A percentile compares a stretch with the other conserved stretches of the same genome.
These are phyloP conservation scores for Flagelloscypha sp. DNA, from an alignment of 768 basidiomycete species.

Conservation along the genomic window DNA sequence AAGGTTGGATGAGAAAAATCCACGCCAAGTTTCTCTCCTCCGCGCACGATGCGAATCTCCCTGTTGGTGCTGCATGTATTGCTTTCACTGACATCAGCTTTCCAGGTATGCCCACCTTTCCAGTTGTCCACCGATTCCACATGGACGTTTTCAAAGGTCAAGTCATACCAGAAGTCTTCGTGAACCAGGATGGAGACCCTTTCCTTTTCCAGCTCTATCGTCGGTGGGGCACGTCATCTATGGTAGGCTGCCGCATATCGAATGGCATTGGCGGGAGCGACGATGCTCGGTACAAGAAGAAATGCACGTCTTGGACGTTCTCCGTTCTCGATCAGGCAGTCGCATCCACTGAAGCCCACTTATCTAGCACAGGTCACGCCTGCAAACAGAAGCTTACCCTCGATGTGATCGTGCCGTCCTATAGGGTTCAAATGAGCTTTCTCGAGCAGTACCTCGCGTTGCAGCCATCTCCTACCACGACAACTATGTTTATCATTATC, in stretches of 20 bases:
- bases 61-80: conserved; percentile 46
- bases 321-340: conserved; percentile 35
- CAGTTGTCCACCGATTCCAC: conserved; percentile 46
- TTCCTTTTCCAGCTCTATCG: conserved; percentile 56
- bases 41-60: conserved; percentile 20
- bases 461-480: conserved; percentile 31
- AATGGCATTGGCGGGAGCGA: conserved; percentile 40
- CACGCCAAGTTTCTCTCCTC: conserved; percentile 31
- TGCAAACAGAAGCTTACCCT: conserved; percentile 34
- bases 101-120: conserved; percentile 57
- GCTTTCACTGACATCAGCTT: conserved; percentile 48
- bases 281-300: conserved; percentile 39
- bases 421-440: conserved; percentile 38
- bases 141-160: conserved; percentile 45
- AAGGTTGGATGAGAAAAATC: conserved; percentile 42
- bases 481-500: conserved; percentile 50
- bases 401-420: conserved; percentile 51
- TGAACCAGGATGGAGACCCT: conserved; percentile 54
- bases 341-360: conserved; percentile 25
- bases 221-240: conserved; percentile 40
- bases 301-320: conserved; percentile 41
- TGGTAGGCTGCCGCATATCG: conserved; percentile 33
- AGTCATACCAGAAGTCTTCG: conserved; percentile 41
- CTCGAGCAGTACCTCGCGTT: conserved; percentile 38
- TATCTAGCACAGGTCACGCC: conserved; percentile 17